These are phyloP conservation scores for Neonectria sp. DNA, from an alignment of 2,329 filamentous ascomycete genomes.

Conservation along the genomic window DNA sequence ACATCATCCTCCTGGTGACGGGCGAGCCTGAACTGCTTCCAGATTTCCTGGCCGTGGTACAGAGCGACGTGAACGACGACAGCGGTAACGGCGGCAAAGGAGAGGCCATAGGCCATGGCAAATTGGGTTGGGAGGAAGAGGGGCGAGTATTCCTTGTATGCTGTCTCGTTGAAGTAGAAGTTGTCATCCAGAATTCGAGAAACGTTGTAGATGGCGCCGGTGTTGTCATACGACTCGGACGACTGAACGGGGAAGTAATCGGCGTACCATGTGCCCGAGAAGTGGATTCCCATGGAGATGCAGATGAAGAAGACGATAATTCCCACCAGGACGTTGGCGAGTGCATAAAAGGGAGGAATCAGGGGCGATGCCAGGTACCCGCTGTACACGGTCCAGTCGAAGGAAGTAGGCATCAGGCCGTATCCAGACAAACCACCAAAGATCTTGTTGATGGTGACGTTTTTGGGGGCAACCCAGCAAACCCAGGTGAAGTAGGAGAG, in stretches of 20 bases:
- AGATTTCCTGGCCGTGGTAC: conserved; percentile 70
- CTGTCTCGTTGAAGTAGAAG: conserved; percentile 71
- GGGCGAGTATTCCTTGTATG: conserved; percentile 76
- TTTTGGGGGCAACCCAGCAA: conserved; percentile 74
- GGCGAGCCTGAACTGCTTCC: conserved; percentile 68
- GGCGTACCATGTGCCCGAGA: conserved; percentile 69
- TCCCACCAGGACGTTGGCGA: conserved; percentile 68
- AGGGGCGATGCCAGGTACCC: conserved; percentile 66
- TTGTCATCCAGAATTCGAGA: conserved; percentile 70
- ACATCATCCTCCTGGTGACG: conserved; percentile 71
- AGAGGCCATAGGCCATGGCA: conserved; percentile 72
- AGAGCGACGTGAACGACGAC: conserved; percentile 70
- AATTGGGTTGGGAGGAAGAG: conserved; percentile 76
- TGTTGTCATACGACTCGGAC: conserved; percentile 76
- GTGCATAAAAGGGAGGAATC: conserved; percentile 68
- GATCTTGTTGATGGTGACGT: conserved; percentile 73
- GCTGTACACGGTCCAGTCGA: conserved; percentile 66
- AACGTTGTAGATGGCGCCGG: conserved; percentile 72
- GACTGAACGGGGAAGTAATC: conserved; percentile 75
- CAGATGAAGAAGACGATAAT: conserved; percentile 69
- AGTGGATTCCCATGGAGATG: conserved; percentile 72
- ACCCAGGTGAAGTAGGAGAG: conserved; percentile 74
- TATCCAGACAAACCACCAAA: conserved; percentile 72
- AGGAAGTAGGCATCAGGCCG: conserved; percentile 73
- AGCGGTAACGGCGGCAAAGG: conserved; percentile 77